Evolutionary conservation across 257 asterid species (phyloP).

Genomic region (Solanum ossicruentum): DNA sequence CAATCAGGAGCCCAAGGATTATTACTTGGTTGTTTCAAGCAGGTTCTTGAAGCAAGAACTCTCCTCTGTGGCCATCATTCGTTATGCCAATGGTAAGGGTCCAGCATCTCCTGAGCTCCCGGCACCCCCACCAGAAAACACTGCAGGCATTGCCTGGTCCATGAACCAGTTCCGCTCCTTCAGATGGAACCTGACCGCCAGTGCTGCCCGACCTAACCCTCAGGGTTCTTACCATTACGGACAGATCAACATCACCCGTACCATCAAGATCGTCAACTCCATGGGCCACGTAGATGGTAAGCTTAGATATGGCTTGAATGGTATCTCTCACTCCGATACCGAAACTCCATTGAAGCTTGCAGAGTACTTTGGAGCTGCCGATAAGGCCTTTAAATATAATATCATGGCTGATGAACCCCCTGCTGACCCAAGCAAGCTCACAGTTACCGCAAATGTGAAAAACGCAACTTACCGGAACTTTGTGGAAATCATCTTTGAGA

Average conservation of each 20-base stretch:
- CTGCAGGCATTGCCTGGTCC: conserved; percentile 15
- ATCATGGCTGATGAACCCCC: conserved; percentile 30
- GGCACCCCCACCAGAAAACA: conserved; percentile 32
- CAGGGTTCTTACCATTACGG: conserved; percentile 53
- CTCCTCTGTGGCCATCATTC: conserved; percentile 21
- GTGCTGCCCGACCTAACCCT: conserved; percentile 55
- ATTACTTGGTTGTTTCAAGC: conserved; percentile 35
- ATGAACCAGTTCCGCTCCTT: conserved; percentile 33
- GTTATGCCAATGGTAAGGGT: conserved; percentile 17
- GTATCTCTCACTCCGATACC: conserved; percentile 28
- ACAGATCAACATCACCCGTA: conserved; percentile 46
- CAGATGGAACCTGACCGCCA: conserved; percentile 50
- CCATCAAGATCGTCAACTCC: conserved; percentile 30
- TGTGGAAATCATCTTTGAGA: conserved; percentile 16
- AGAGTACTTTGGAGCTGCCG: conserved; percentile 26
- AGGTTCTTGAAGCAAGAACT: conserved; percentile 26
- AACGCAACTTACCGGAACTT: conserved; percentile 29
- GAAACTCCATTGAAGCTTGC: conserved; percentile 47
- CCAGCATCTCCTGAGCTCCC: conserved; percentile 31
- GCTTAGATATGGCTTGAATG: conserved; percentile 36
- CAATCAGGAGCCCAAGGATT: conserved; percentile 26
- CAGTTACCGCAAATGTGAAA: conserved; percentile 23
- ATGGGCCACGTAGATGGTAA: conserved; percentile 18
- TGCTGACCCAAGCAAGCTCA: neutral
- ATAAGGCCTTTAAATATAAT: conserved; percentile 26